phyloP scores from a whole-genome alignment of 1,139 yeast species.

The Geotrichum restrictum region DNA sequence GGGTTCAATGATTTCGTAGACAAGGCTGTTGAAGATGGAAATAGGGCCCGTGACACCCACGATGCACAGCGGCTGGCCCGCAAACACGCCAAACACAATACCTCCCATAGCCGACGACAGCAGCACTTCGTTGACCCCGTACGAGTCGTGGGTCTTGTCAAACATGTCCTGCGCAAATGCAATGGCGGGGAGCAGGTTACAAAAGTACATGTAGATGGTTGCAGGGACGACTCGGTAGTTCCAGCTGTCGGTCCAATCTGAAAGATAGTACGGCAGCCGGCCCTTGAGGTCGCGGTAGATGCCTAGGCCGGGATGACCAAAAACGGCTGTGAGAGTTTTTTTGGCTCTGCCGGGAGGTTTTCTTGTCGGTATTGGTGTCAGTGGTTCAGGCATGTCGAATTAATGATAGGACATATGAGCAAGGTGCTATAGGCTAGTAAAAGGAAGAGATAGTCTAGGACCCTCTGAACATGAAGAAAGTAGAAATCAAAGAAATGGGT shows the following conservation, averaged over 20 bases:
- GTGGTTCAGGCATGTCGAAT: neutral
- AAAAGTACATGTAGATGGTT: conserved; percentile 76
- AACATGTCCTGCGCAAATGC: conserved; percentile 98
- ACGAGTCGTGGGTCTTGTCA: conserved; percentile 73
- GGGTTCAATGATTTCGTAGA: conserved; percentile 70
- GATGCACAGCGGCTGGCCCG: conserved; percentile 89
- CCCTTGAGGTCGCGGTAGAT: conserved; percentile 52
- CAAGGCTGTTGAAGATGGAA: conserved; percentile 81
- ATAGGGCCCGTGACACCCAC: conserved; percentile 97
- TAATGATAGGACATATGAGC: too few relatives aligned
- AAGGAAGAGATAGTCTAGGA: too few relatives aligned
- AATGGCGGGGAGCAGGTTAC: conserved; percentile 84
- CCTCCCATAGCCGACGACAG: conserved; percentile 86
- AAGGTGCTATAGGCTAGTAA: too few relatives aligned
- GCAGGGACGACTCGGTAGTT: conserved; percentile 89
- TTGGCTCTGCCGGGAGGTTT: neutral
- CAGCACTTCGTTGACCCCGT: conserved; percentile 87
- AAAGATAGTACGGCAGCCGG: conserved; percentile 61
- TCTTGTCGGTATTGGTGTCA: neutral
- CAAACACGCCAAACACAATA: conserved; percentile 73
- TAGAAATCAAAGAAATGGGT: too few relatives aligned
- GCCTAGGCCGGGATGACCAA: conserved; percentile 50
- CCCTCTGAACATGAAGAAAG: too few relatives aligned
- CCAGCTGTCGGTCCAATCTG: conserved; percentile 80
- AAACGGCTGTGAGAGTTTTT: conserved; percentile 17